Conservation (phyloP, 345 rosid genomes). For the Salix brachista region DNA sequence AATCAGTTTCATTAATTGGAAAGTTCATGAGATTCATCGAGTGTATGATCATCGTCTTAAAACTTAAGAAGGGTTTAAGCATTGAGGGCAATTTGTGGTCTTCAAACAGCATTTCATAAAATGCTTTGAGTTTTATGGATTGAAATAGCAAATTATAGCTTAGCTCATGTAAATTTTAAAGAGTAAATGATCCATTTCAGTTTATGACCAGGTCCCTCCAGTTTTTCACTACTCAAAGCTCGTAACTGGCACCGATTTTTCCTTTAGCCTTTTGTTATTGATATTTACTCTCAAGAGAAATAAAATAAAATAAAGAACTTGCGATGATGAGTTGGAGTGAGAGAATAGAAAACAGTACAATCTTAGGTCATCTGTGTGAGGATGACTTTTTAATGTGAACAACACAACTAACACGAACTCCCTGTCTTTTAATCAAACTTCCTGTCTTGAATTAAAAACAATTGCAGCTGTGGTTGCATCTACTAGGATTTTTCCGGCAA, state of each 20-base stretch:
- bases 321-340: slow-evolving; percentile 2
- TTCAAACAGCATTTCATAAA: neutral
- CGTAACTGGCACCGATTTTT: neutral
- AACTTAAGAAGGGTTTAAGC: neutral
- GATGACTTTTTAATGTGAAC: slow-evolving; percentile 12
- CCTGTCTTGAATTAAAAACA: slow-evolving; percentile 16
- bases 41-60: neutral
- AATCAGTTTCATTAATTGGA: neutral
- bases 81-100: neutral
- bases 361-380: slow-evolving; percentile 18
- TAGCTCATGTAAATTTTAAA: neutral
- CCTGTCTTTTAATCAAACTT: slow-evolving; percentile 13
- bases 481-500: slow-evolving; percentile 19
- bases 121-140: too few relatives aligned
- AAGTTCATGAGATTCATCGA: neutral
- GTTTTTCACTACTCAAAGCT: too few relatives aligned
- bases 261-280: neutral
- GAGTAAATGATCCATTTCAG: too few relatives aligned
- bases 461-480: neutral
- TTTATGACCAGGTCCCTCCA: too few relatives aligned
- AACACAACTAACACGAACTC: slow-evolving; percentile 18
- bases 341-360: neutral
- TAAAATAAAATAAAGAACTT: neutral
- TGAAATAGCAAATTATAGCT: neutral
- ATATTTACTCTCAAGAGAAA: neutral